These are phyloP conservation scores for Mortierella sp. DNA, from an alignment of 371 early-diverging fungal genomes.

Conservation along the genomic window DNA sequence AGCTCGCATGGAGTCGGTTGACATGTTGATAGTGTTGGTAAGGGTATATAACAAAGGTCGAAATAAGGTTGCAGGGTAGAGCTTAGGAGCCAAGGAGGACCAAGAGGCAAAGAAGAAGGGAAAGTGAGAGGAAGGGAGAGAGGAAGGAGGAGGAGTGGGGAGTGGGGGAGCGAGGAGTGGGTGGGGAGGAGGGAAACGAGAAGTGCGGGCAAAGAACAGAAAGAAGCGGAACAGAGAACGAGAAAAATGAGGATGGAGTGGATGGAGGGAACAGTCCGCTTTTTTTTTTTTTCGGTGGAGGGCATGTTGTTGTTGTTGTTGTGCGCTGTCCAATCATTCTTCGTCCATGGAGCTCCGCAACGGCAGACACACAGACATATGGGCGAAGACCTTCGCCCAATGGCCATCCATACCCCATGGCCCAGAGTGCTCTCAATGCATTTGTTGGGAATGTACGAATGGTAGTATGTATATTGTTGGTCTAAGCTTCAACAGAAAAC, in stretches of 20 bases:
- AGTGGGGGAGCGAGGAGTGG: not conserved
- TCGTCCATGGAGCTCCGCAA: no score
- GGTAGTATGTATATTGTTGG: no score
- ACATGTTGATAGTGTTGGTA: constrained; percentile 22
- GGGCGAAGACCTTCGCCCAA: no score
- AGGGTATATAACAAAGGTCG: not conserved
- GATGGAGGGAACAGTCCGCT: no score
- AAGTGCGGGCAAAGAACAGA: not conserved
- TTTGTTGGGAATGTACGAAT: no score
- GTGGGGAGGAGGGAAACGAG: not conserved
- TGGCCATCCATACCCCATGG: no score
- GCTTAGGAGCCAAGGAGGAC: not conserved
- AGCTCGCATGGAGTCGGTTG: constrained; percentile 61
- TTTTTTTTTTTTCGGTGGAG: no score
- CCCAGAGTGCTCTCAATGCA: no score
- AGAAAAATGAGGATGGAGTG: not conserved
- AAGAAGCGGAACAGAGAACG: not conserved
- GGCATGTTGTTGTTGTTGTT: no score
- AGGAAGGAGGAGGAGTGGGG: not conserved
- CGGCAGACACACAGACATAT: no score
- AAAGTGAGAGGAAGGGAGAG: not conserved
- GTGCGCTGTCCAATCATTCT: no score
- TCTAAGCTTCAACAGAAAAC: no score
- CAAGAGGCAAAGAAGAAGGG: not conserved
- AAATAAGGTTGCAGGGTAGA: constrained; percentile 10